phyloP scores from a whole-genome alignment of 2,329 filamentous ascomycete species.

The Aspergillus flavus region DNA sequence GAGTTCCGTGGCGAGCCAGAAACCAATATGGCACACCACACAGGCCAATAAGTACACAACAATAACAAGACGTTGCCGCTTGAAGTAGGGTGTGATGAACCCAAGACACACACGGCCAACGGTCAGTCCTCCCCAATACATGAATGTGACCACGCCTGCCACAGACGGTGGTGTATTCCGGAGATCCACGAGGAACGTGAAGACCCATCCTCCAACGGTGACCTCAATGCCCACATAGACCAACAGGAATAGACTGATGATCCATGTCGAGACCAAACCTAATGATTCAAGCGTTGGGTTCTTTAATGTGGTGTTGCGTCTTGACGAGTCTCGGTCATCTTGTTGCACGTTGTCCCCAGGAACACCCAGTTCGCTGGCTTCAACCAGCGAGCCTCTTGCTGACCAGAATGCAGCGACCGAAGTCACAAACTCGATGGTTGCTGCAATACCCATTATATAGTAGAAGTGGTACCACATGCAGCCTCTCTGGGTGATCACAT shows the following conservation, averaged over 20 bases:
- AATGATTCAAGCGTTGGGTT: slow-evolving; percentile 27
- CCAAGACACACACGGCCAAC: slow-evolving; percentile 70
- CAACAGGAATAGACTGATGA: slow-evolving; percentile 68
- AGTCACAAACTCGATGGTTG: slow-evolving; percentile 57
- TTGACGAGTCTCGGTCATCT: neutral
- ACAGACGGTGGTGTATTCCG: slow-evolving; percentile 56
- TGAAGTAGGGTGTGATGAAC: slow-evolving; percentile 70
- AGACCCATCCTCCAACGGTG: slow-evolving; percentile 79
- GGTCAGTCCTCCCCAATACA: slow-evolving; percentile 80
- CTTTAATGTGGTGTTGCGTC: neutral
- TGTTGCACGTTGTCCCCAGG: neutral
- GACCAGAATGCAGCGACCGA: slow-evolving; percentile 20
- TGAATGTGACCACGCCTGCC: slow-evolving; percentile 66
- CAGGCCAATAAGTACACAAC: slow-evolving; percentile 63
- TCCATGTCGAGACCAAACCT: slow-evolving; percentile 60
- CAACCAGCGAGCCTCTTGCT: slow-evolving; percentile 12
- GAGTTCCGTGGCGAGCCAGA: slow-evolving; percentile 77
- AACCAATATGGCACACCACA: slow-evolving; percentile 68
- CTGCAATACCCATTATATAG: slow-evolving; percentile 68
- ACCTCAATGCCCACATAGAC: slow-evolving; percentile 73
- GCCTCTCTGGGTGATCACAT: slow-evolving; percentile 65
- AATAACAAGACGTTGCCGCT: slow-evolving; percentile 65
- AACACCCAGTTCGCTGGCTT: neutral
- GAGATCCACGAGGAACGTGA: slow-evolving; percentile 79
- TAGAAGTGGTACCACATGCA: slow-evolving; percentile 73